phyloP scores from a whole-genome alignment of 495 filamentous ascomycete genomes.

The Letharia columbiana region DNA sequence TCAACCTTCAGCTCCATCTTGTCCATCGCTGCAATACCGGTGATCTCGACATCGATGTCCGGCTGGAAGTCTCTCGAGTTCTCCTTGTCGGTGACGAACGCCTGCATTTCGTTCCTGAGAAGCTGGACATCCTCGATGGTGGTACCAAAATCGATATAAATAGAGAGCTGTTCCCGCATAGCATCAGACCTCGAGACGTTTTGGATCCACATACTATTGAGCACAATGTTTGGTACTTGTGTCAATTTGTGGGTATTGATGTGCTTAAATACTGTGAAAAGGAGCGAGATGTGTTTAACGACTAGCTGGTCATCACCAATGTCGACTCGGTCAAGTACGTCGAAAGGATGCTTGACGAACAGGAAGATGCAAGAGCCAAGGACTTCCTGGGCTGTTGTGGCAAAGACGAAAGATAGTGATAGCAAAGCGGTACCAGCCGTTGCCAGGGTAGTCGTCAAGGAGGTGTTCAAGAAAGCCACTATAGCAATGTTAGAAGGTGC shows the following conservation, averaged over 20 bases:
- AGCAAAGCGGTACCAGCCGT: conserved; percentile 93
- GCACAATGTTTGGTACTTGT: conserved; percentile 81
- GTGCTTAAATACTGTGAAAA: conserved; percentile 87
- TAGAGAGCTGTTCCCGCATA: conserved; percentile 78
- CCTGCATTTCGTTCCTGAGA: conserved; percentile 69
- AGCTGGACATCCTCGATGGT: conserved; percentile 77
- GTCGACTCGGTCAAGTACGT: conserved; percentile 91
- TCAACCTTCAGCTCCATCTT: conserved; percentile 75
- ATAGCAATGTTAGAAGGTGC: conserved; percentile 23
- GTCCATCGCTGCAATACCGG: conserved; percentile 76
- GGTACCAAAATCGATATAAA: conserved; percentile 78
- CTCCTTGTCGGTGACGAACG: conserved; percentile 75
- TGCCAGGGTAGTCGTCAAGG: conserved; percentile 77
- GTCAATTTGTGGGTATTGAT: conserved; percentile 74
- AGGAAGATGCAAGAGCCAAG: conserved; percentile 95
- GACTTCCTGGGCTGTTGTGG: conserved; percentile 84
- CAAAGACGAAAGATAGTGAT: conserved; percentile 89
- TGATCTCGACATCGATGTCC: conserved; percentile 68
- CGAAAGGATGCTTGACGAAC: conserved; percentile 92
- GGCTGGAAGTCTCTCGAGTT: conserved; percentile 89
- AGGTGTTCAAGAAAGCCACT: conserved; percentile 76
- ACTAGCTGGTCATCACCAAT: conserved; percentile 62
- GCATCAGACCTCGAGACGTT: conserved; percentile 83
- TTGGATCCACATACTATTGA: conserved; percentile 88
- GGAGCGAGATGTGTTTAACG: conserved; percentile 88